Conservation (phyloP, 345 rosid species). For the Gossypium raimondii region DNA sequence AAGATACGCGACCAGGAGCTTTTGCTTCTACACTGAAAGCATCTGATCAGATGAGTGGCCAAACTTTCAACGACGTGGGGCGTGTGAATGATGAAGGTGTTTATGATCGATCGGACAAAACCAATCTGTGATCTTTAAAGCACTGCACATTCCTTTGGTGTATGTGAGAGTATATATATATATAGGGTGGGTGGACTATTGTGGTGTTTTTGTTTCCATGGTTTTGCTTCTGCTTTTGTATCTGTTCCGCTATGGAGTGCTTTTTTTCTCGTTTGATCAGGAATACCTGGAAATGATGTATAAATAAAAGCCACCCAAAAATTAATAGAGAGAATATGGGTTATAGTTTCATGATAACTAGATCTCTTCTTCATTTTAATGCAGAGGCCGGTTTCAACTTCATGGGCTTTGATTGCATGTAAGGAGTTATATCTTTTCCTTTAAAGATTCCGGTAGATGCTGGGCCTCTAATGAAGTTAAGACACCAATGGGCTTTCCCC, state of each 20-base stretch:
- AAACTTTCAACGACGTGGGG: conserved; percentile 68
- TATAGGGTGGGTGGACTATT: too few relatives aligned
- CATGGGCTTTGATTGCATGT: too few relatives aligned
- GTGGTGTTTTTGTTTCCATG: background rate
- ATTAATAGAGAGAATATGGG: background rate
- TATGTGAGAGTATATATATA: background rate
- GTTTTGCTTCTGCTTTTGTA: background rate
- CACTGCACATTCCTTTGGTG: background rate
- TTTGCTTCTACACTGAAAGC: conserved; percentile 32
- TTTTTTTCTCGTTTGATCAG: too few relatives aligned
- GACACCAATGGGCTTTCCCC: too few relatives aligned
- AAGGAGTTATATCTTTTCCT: too few relatives aligned
- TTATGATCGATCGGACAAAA: background rate
- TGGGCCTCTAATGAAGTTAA: too few relatives aligned
- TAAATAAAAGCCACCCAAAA: background rate
- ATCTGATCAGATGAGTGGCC: conserved; percentile 59
- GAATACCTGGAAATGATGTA: too few relatives aligned
- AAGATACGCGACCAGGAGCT: conserved; percentile 22
- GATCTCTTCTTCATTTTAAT: too few relatives aligned
- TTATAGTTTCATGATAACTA: background rate
- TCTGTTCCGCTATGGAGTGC: too few relatives aligned
- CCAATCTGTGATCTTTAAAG: background rate
- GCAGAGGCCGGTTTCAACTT: too few relatives aligned
- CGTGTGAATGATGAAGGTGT: background rate
- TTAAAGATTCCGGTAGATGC: too few relatives aligned